Evolutionary conservation across 169 alveolate genomes (phyloP).

Genomic region (Plasmodium ovale): DNA sequence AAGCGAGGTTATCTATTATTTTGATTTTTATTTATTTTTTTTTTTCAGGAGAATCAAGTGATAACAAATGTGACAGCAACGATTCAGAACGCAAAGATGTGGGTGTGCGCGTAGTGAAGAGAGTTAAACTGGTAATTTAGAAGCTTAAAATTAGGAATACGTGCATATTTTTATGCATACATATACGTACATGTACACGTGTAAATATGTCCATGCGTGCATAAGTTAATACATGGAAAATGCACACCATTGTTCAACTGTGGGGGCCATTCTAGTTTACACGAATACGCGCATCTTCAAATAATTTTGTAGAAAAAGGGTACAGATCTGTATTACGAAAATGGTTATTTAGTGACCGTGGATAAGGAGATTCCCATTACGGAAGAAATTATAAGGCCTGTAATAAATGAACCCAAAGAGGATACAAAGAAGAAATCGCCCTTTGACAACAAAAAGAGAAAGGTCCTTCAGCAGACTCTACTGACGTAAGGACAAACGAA

Average conservation of each 20-base stretch:
- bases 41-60: neutral
- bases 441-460: conserved; percentile 20
- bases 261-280: neutral
- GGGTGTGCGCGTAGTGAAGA: neutral
- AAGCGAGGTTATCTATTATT: no score
- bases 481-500: conserved; percentile 31
- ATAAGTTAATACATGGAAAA: neutral
- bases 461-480: conserved; percentile 39
- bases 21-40: neutral
- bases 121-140: neutral
- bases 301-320: conserved; percentile 16
- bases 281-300: neutral
- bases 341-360: conserved; percentile 66
- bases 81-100: neutral
- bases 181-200: neutral
- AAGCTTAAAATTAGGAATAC: neutral
- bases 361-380: conserved; percentile 14
- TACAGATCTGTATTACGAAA: conserved; percentile 50
- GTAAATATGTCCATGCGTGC: neutral
- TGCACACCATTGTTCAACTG: no score
- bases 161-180: neutral
- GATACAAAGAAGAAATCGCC: conserved; percentile 1
- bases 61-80: neutral
- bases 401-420: neutral
- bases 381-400: neutral